Conservation (phyloP, 495 filamentous ascomycete species). For the Chaetomidium leptoderma region DNA sequence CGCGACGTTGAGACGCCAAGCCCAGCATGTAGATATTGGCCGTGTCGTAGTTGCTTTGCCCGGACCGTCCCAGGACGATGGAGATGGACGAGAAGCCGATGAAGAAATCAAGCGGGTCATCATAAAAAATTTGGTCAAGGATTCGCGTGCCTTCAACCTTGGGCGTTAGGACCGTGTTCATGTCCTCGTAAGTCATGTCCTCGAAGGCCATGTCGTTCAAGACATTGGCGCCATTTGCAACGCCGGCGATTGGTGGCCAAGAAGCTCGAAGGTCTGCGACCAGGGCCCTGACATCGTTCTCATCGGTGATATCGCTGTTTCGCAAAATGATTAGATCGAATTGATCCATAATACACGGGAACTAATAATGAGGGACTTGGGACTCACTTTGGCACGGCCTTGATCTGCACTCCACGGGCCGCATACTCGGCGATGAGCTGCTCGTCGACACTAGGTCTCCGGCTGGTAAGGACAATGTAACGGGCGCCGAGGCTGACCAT, state of each 20-base stretch:
- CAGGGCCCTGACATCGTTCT: no score
- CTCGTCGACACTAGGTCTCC: no score
- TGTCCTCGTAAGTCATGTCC: slow-evolving; percentile 33
- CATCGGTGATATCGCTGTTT: no score
- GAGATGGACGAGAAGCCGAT: slow-evolving; percentile 43
- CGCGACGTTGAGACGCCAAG: slow-evolving; percentile 28
- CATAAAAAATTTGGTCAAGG: slow-evolving; percentile 38
- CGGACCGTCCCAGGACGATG: slow-evolving; percentile 45
- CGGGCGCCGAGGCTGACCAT: no score
- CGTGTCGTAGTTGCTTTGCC: slow-evolving; percentile 55
- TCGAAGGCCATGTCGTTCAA: slow-evolving; percentile 38
- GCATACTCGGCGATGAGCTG: no score
- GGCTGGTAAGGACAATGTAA: no score
- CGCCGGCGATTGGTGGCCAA: slow-evolving; percentile 45
- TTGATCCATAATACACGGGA: no score
- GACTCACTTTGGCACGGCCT: no score
- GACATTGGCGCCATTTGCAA: slow-evolving; percentile 48
- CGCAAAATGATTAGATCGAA: no score
- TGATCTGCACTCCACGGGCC: no score
- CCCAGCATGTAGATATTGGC: slow-evolving; percentile 55
- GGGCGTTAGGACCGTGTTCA: slow-evolving; percentile 30
- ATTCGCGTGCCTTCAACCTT: slow-evolving; percentile 39
- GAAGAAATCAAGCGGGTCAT: slow-evolving; percentile 55
- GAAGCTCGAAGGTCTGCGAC: no score
- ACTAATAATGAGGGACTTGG: no score